Evolutionary conservation across 371 early-diverging fungal genomes (phyloP).

Genomic region (Lichtheimia ramosa): DNA sequence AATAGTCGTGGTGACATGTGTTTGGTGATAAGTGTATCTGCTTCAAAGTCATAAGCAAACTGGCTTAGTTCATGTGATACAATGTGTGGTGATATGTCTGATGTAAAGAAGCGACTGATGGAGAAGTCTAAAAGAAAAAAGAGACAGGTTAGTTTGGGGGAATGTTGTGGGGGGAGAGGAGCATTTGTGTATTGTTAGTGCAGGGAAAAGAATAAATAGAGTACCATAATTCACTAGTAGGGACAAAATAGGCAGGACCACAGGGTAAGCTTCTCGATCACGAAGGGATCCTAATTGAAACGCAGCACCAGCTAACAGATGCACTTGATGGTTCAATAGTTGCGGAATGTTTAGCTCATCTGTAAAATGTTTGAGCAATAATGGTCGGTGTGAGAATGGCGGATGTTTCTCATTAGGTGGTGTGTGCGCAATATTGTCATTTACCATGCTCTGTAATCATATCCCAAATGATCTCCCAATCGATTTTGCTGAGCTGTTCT

Average conservation of each 20-base stretch:
- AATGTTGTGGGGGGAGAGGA: not conserved
- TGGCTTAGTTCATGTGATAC: conserved; percentile 37
- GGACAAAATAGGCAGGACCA: conserved; percentile 46
- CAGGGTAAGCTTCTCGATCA: conserved; percentile 40
- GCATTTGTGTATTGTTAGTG: not conserved
- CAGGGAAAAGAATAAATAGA: conserved; percentile 5
- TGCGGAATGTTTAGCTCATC: conserved; percentile 5
- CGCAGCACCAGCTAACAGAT: conserved; percentile 32
- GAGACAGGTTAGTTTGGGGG: not conserved
- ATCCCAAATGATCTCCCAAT: conserved; percentile 46
- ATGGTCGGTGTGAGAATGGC: not conserved
- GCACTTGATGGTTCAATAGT: conserved; percentile 15
- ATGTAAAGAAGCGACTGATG: conserved; percentile 29
- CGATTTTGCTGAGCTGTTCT: conserved; percentile 22
- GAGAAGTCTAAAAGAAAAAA: conserved; percentile 28
- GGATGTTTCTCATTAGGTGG: not conserved
- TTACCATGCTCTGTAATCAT: conserved; percentile 52
- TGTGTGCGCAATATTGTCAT: not conserved
- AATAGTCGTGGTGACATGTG: conserved; percentile 30
- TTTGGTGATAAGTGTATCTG: conserved; percentile 37
- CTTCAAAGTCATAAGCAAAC: conserved; percentile 46
- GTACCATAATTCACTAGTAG: conserved; percentile 49
- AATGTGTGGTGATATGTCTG: conserved; percentile 19
- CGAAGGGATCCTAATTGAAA: conserved; percentile 38
- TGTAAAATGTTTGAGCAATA: not conserved